A percentile compares a stretch with the other conserved stretches of the same genome.
These are phyloP conservation scores for Ogataea parapolymorpha DNA, from an alignment of 805 yeast species.

Conservation along the genomic window DNA sequence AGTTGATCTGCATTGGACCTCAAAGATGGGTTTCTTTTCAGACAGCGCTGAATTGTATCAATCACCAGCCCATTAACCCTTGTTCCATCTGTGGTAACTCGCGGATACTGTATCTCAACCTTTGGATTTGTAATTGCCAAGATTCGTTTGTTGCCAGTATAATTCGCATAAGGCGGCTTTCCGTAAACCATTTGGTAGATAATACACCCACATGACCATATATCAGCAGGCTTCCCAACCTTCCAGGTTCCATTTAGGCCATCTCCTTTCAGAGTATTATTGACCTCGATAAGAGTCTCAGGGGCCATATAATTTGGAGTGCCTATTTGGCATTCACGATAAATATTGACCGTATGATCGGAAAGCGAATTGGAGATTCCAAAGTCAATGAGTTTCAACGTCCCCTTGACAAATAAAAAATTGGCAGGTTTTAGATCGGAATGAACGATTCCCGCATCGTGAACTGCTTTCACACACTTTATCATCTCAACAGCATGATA, in stretches of 20 bases:
- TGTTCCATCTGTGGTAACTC: conserved; percentile 26
- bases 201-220: conserved; percentile 98
- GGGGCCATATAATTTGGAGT: conserved; percentile 99
- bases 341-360: conserved; percentile 85
- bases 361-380: conserved; percentile 95
- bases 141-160: conserved; percentile 70
- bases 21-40: conserved; percentile 63
- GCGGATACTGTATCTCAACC: conserved; percentile 65
- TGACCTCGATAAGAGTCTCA: conserved; percentile 75
- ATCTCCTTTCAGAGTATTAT: conserved; percentile 29
- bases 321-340: conserved; percentile 88
- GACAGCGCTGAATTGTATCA: conserved; percentile 68
- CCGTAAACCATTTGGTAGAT: conserved; percentile 95
- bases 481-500: conserved; percentile 76
- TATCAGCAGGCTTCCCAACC: conserved; percentile 92
- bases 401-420: conserved; percentile 77
- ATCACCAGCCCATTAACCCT: conserved; percentile 41
- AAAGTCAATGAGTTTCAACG: conserved; percentile 86
- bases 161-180: conserved; percentile 81
- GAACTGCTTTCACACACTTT: conserved; percentile 85
- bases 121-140: conserved; percentile 86
- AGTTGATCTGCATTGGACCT: conserved; percentile 66
- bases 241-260: conserved; percentile 46
- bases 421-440: conserved; percentile 56
- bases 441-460: conserved; percentile 71